Base-by-base conservation (phyloP, 2,329 filamentous ascomycete species). In the Cordyceps javanica region DNA sequence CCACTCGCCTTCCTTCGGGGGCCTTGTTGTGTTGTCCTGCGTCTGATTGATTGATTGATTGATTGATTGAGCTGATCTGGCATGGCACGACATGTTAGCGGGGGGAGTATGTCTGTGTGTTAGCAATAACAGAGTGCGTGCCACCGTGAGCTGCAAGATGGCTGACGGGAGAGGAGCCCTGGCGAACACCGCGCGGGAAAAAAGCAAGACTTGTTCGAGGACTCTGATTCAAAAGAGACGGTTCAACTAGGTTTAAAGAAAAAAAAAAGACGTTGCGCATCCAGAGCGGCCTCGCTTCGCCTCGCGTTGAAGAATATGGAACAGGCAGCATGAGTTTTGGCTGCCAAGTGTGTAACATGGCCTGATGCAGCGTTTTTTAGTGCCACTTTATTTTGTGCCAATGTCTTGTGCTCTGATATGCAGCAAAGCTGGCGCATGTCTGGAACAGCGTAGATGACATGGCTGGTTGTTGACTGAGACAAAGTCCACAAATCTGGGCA, bases 391-490 rank as follows among this genome's bases (percentile, higher is more conserved):
- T 55, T 55, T n/a, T 55, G 42, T 55, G 28, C 28, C 30, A 55
- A 23, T 55, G 52, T 39, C 21, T 55, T 39, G 53, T 55, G 41
- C 42, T 48, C 21, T 55, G 41, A 55, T 55, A 26, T 55, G 53
- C 53, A 55, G 53, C 53, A 46, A 55, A 30, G 52, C 42, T 46
- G 42, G 52, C 32, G 53, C 53, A 46, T 55, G 53, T 55, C 53
- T 55, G 53, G 53, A 48, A 55, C 53, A 55, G 52, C 42, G 53
- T 55, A 48, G 41, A 55, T 55, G 53, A 55, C 53, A 55, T 55
- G 53, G 53, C 53, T 55, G 53, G 32, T 36, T 25, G 41, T 46
- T 48, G 53, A 48, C 53, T 55, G 53, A 55, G 53, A 55, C 53
- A 55, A 39, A 36, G 53, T 46, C 42, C 42, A 55, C 53, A 25